Base-by-base conservation (phyloP, 2,329 filamentous ascomycete species). In the Akanthomyces lecanii region DNA sequence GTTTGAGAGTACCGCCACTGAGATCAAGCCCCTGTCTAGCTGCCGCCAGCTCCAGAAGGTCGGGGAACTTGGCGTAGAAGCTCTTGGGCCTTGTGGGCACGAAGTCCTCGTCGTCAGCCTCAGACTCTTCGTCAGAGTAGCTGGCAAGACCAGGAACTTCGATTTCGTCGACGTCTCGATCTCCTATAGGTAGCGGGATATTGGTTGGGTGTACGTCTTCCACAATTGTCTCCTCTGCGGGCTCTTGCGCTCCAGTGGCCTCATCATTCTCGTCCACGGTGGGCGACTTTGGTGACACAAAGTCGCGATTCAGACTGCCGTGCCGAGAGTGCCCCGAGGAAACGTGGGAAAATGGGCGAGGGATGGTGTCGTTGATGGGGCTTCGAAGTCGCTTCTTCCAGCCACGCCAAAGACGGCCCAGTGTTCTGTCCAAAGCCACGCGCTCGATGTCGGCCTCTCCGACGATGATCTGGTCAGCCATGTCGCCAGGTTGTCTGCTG, bases 381-480 rank as follows among this genome's bases (percentile, higher is more conserved):
- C 82, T 82, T 63, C 91, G 85, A 68, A 90, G 82, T 66, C 89
- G 86, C 78, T 97, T 97, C 77, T 95, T 92, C 95, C 95, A 99
- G 30, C 91, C 90, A 69, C 95, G 86, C 95, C 95, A 99, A 50
- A 98, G 80, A 55, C 93, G 84, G 23, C 95, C 95, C 1, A 99
- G 79, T 2, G 91, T 93, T 63, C 92, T 85, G 72, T 97, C 96
- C 65, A 98, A 81, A 8, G 94, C 94, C 66, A 98, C 85, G 68
- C 93, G 91, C 72, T 98, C 95, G 82, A 97, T 91, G 72, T 99
- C 95, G 61, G 87, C 79, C 70, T 98, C 94, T 70, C 96, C 91
- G 30, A 99, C 88, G n/a, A 93, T 80, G 60, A 96, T 82, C 18
- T 87, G 85, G 66, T 91, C 87, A 47, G 84, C 80, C 55, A 82